Percentiles rank a stretch among this genome's conserved stretches.
These are phyloP conservation scores for Xylariaceae sp. DNA, from an alignment of 2,329 filamentous ascomycete species.

Conservation along the genomic window DNA sequence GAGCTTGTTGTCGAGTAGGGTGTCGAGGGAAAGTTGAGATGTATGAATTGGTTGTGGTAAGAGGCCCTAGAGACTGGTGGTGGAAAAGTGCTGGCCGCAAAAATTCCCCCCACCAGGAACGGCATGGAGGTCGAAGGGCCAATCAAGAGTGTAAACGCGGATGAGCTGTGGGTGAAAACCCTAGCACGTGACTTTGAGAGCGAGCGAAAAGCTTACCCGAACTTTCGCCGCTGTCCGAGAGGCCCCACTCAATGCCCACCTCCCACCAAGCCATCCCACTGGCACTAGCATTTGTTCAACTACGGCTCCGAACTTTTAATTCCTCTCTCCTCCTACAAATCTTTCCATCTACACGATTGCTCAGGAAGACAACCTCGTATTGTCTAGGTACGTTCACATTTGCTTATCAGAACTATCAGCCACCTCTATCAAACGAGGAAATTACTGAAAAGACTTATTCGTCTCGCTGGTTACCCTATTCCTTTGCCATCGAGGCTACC, in stretches of 20 bases:
- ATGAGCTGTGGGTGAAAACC: conserved; percentile 14
- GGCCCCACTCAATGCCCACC: conserved; percentile 11
- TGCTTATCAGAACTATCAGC: background rate
- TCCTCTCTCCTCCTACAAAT: conserved; percentile 27
- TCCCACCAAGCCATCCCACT: conserved; percentile 2
- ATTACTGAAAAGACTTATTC: too few species aligned
- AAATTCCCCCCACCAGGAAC: too few species aligned
- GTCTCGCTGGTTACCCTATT: too few species aligned
- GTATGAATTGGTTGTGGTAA: background rate
- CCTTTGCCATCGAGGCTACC: too few species aligned
- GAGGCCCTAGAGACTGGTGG: too few species aligned
- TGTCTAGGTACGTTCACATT: conserved; percentile 54
- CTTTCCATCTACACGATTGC: conserved; percentile 54
- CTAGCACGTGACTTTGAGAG: conserved; percentile 17
- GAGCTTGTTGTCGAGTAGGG: conserved; percentile 11
- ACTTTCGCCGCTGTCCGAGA: conserved; percentile 10
- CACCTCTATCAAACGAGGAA: too few species aligned
- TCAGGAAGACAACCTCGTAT: conserved; percentile 58
- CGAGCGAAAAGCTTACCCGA: conserved; percentile 3
- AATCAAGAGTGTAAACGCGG: too few species aligned
- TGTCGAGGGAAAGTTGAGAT: background rate
- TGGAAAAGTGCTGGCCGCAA: too few species aligned
- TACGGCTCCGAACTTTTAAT: conserved; percentile 19
- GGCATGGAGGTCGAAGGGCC: too few species aligned
- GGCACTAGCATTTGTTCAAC: conserved; percentile 2